A percentile compares a stretch with the other conserved stretches of the same genome.
Evolutionary conservation across 306 rosid species (phyloP).

Genomic region (Vigna radiata): DNA sequence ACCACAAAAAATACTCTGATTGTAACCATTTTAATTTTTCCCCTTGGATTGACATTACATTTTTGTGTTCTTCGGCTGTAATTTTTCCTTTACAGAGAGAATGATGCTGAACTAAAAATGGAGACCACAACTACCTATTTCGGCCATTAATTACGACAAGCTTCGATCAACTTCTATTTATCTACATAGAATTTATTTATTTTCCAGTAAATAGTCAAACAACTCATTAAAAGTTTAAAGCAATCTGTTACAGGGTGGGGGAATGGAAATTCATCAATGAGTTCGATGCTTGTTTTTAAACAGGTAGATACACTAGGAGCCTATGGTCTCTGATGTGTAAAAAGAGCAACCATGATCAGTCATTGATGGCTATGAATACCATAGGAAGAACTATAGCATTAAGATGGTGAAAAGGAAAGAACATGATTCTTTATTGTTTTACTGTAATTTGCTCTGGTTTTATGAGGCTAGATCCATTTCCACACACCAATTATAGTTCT

Average conservation of each 20-base stretch:
- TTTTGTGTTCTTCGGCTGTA: neutral
- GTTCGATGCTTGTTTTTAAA: neutral
- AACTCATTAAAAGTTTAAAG: neutral
- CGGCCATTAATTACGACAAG: slow-evolving; percentile 34
- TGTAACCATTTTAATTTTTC: no score
- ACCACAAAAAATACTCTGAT: neutral
- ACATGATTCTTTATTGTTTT: neutral
- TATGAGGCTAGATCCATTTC: neutral
- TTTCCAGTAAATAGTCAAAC: neutral
- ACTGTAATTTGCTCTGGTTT: neutral
- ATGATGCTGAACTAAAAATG: neutral
- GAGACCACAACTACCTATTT: neutral
- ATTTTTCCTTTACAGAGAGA: neutral
- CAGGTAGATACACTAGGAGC: neutral
- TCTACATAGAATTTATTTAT: neutral
- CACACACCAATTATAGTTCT: neutral
- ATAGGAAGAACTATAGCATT: neutral
- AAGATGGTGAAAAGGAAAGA: neutral
- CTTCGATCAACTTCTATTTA: slow-evolving; percentile 13
- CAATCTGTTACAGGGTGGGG: neutral
- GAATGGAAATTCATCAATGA: slow-evolving; percentile 7
- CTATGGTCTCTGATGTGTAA: neutral
- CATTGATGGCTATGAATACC: neutral
- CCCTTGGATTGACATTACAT: no score
- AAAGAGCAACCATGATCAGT: neutral